phyloP scores from a whole-genome alignment of 1,284 basidiomycete species.

The Pascua sp. region DNA sequence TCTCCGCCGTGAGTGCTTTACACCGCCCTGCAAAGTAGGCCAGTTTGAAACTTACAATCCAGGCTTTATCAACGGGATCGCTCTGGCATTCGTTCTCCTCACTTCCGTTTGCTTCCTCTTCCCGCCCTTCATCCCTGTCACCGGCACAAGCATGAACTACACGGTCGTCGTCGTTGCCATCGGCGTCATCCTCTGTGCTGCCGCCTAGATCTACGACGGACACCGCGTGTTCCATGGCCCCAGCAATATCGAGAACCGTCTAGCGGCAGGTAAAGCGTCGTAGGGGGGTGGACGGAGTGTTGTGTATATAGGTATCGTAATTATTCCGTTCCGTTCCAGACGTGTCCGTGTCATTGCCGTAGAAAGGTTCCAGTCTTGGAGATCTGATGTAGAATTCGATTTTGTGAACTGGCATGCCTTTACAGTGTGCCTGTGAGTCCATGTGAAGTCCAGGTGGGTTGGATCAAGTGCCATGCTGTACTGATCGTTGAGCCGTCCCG shows the following conservation, averaged over 20 bases:
- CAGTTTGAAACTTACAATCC: neutral
- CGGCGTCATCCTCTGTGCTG: constrained; percentile 32
- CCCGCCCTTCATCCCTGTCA: constrained; percentile 50
- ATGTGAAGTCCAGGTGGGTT: too few species aligned
- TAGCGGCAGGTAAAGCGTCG: neutral
- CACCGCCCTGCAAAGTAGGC: too few species aligned
- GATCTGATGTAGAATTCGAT: too few species aligned
- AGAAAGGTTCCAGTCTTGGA: too few species aligned
- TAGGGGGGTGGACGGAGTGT: too few species aligned
- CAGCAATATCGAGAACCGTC: constrained; percentile 33
- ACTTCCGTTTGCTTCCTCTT: constrained; percentile 55
- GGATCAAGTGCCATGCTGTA: too few species aligned
- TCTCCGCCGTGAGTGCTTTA: constrained; percentile 21
- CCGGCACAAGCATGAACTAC: constrained; percentile 51
- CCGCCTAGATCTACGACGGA: constrained; percentile 45
- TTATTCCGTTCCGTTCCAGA: too few species aligned
- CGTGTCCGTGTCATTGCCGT: too few species aligned
- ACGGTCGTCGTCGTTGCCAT: constrained; percentile 41
- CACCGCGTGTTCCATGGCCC: constrained; percentile 48
- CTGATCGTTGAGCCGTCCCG: too few species aligned
- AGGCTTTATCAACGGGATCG: constrained; percentile 40
- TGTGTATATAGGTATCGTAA: too few species aligned
- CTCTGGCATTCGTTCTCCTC: constrained; percentile 48
- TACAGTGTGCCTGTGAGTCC: too few species aligned
- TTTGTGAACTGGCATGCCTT: too few species aligned